A percentile compares a stretch with the other conserved stretches of the same genome.
Evolutionary conservation across 805 yeast genomes (phyloP).

Genomic region (Yarrowia yakushimensis): DNA sequence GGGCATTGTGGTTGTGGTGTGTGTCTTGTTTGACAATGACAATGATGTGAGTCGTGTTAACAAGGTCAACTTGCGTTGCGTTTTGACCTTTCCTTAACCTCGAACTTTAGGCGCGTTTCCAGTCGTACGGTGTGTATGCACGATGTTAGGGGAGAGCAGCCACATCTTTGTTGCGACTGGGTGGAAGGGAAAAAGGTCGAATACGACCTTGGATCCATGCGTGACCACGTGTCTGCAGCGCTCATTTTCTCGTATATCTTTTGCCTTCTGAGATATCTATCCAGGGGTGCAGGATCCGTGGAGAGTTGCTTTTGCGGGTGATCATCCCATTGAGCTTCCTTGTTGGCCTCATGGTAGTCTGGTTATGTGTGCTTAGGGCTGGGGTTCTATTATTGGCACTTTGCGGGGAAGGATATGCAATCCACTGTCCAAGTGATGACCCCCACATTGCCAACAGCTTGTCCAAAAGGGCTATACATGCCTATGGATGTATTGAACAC

Average conservation of each 20-base stretch:
- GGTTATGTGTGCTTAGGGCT: neutral
- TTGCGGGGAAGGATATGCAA: too few relatives aligned
- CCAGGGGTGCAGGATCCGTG: neutral
- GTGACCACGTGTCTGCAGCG: neutral
- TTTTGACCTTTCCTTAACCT: neutral
- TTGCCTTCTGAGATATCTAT: neutral
- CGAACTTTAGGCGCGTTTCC: slow-evolving; percentile 5
- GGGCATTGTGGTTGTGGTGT: slow-evolving; percentile 1
- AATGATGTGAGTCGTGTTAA: slow-evolving; percentile 5
- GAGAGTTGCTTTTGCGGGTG: neutral
- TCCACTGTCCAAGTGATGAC: too few relatives aligned
- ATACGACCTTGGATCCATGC: neutral
- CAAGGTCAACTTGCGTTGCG: neutral
- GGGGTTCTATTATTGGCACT: too few relatives aligned
- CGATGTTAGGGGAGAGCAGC: slow-evolving; percentile 17
- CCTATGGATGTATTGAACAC: neutral
- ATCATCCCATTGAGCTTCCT: neutral
- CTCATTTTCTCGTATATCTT: neutral
- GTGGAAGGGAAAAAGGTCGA: neutral
- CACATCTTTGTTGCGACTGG: neutral
- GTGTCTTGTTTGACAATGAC: neutral
- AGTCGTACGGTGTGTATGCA: slow-evolving; percentile 13
- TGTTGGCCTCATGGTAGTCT: neutral
- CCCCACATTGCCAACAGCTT: too few relatives aligned
- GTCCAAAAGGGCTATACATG: too few relatives aligned